Evolutionary conservation across 306 rosid genomes (phyloP).

Genomic region (Biancaea sappan): DNA sequence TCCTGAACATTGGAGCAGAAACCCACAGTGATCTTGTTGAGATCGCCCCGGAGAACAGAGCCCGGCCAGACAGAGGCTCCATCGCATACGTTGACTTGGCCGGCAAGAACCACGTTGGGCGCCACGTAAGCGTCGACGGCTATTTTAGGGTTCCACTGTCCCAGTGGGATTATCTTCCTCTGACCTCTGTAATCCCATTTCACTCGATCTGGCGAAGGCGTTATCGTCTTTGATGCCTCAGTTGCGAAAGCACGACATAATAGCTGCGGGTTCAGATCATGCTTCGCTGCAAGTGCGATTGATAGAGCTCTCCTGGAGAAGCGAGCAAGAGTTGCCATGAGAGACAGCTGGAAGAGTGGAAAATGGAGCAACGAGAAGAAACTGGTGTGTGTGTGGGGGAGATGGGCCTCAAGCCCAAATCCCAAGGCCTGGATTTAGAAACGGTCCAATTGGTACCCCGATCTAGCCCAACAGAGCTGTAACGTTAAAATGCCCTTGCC

Average conservation of each 20-base stretch:
- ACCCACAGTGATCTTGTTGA: constrained; percentile 90
- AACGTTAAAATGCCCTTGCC: neutral
- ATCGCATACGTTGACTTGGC: constrained; percentile 89
- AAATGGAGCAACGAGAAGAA: neutral
- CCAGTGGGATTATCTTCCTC: constrained; percentile 84
- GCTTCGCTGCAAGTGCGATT: constrained; percentile 37
- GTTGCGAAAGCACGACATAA: constrained; percentile 56
- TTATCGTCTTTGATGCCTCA: constrained; percentile 51
- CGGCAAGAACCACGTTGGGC: constrained; percentile 94
- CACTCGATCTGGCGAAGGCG: constrained; percentile 79
- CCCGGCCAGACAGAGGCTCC: constrained; percentile 98
- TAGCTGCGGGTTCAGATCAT: constrained; percentile 29
- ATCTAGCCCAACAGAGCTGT: neutral
- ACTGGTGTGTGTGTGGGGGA: neutral
- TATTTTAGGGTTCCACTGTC: constrained; percentile 91
- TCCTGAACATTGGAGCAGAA: constrained; percentile 96
- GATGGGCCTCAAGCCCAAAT: neutral
- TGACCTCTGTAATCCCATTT: constrained; percentile 99
- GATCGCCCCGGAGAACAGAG: constrained; percentile 94
- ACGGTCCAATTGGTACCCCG: neutral
- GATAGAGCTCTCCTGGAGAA: constrained; percentile 65
- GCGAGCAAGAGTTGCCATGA: constrained; percentile 78
- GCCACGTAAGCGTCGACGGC: constrained; percentile 99
- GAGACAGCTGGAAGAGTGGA: neutral
- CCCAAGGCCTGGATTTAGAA: neutral